phyloP scores from a whole-genome alignment of 2,329 filamentous ascomycete genomes.

The Eutypa lata region DNA sequence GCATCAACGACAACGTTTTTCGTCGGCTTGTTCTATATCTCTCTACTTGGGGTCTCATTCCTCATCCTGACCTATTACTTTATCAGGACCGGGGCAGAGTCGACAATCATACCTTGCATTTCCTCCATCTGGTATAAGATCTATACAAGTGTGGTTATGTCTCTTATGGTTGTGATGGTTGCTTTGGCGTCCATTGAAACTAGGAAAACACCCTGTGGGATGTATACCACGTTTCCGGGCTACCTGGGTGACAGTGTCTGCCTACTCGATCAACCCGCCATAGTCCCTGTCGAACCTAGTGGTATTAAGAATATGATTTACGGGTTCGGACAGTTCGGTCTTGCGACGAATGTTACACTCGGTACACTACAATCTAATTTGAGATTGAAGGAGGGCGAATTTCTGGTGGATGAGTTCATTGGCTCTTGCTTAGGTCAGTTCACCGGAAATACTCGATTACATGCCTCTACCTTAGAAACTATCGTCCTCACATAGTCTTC shows the following conservation, averaged over 20 bases:
- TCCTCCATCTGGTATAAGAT: constrained; percentile 3
- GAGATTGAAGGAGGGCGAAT: neutral
- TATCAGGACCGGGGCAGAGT: neutral
- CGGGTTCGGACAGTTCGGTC: neutral
- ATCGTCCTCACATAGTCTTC: neutral
- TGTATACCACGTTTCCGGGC: constrained; percentile 2
- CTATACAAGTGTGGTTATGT: constrained; percentile 2
- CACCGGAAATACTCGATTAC: neutral
- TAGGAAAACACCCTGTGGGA: neutral
- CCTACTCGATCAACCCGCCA: neutral
- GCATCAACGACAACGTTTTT: neutral
- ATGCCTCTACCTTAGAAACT: neutral
- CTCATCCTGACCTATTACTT: constrained; percentile 2
- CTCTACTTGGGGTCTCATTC: neutral
- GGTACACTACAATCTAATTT: neutral
- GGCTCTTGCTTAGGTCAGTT: neutral
- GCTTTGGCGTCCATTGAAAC: constrained; percentile 1
- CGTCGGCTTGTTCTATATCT: neutral
- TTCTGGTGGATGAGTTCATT: neutral
- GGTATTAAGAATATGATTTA: neutral
- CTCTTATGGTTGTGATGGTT: neutral
- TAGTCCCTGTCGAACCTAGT: neutral
- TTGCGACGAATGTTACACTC: neutral
- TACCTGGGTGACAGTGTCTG: neutral
- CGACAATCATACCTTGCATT: constrained; percentile 4